Conservation (phyloP, 1,284 basidiomycete genomes). For the Microbotryum silenes-acaulis region DNA sequence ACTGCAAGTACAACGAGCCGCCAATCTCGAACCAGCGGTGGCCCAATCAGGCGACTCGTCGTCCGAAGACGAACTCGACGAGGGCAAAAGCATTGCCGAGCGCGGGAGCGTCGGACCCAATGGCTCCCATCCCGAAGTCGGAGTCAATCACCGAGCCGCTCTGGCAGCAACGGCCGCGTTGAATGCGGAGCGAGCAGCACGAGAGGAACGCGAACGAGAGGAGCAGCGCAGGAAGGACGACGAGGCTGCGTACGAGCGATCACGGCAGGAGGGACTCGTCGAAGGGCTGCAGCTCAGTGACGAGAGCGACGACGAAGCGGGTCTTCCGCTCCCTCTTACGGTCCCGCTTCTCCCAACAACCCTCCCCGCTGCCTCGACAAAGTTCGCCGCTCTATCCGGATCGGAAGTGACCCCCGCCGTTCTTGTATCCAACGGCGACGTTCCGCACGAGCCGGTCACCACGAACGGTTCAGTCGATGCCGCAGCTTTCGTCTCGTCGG, state of each 20-base stretch:
- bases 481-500: not conserved
- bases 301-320: slow-evolving; percentile 29
- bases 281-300: slow-evolving; percentile 31
- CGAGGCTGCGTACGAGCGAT: slow-evolving; percentile 18
- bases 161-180: slow-evolving; percentile 20
- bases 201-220: slow-evolving; percentile 17
- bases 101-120: not conserved
- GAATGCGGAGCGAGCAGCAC: slow-evolving; percentile 19
- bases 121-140: slow-evolving; percentile 4
- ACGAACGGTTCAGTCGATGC: not conserved
- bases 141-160: slow-evolving; percentile 21
- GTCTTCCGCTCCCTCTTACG: slow-evolving; percentile 46
- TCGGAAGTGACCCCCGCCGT: not conserved
- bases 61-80: not conserved
- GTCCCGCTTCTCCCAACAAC: not conserved
- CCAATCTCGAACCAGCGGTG: too few species aligned
- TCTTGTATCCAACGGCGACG: not conserved
- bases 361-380: not conserved
- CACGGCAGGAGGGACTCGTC: slow-evolving; percentile 15
- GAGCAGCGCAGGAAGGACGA: slow-evolving; percentile 19
- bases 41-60: not conserved
- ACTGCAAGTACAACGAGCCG: not conserved
- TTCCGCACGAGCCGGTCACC: not conserved
- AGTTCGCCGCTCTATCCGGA: not conserved
- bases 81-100: not conserved